These are phyloP conservation scores for Suillus placidus DNA, from an alignment of 768 basidiomycete species.

Conservation along the genomic window DNA sequence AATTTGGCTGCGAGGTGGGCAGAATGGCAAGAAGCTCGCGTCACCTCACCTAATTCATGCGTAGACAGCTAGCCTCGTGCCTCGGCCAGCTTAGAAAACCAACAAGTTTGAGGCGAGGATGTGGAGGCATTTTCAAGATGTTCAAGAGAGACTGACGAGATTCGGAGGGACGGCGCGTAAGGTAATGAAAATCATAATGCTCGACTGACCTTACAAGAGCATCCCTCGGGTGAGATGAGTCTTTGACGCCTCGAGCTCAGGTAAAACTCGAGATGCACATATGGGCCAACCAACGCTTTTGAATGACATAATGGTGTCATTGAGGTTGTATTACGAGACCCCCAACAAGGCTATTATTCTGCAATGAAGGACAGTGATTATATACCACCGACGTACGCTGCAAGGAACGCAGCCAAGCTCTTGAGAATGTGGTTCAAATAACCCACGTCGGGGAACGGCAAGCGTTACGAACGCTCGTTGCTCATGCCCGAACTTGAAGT, in stretches of 20 bases:
- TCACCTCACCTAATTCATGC: no score
- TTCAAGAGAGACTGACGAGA: background rate
- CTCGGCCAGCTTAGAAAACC: no score
- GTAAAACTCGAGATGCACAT: background rate
- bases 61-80: no score
- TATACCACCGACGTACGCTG: no score
- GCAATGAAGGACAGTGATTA: background rate
- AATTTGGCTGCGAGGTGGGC: no score
- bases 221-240: background rate
- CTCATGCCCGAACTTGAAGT: conserved; percentile 4
- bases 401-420: background rate
- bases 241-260: background rate
- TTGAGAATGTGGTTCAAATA: background rate
- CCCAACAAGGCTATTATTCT: background rate
- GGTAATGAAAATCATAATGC: background rate
- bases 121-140: background rate
- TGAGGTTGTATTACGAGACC: background rate
- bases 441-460: background rate
- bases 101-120: background rate
- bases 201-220: background rate
- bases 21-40: no score
- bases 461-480: background rate
- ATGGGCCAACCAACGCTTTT: background rate
- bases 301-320: background rate
- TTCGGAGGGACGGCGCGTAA: background rate